Conservation (phyloP, 306 rosid species). For the Canavalia ensiformis region DNA sequence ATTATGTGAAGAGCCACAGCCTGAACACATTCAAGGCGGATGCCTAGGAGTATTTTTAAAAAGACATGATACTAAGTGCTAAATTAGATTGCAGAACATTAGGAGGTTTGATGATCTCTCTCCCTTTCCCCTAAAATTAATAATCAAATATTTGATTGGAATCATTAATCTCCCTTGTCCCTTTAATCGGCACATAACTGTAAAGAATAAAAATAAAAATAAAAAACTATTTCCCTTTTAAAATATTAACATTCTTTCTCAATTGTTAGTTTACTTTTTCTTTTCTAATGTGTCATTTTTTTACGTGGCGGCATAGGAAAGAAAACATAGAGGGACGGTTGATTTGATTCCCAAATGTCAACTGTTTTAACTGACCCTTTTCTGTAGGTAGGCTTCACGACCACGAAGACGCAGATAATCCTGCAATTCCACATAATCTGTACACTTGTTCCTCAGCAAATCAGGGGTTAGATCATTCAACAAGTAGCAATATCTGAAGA, state of each 20-base stretch:
- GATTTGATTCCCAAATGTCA: background rate
- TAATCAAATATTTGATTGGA: background rate
- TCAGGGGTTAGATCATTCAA: constrained; percentile 90
- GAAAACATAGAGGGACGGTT: background rate
- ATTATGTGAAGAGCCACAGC: background rate
- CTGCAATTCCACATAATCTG: constrained; percentile 74
- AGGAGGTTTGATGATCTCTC: background rate
- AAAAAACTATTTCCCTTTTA: background rate
- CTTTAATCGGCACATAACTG: background rate
- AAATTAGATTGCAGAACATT: background rate
- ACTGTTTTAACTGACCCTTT: constrained; percentile 74
- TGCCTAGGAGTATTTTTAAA: background rate
- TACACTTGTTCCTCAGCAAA: constrained; percentile 68
- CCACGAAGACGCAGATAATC: constrained; percentile 80
- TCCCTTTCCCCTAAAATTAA: background rate
- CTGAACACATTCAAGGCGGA: background rate
- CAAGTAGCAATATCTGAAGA: constrained; percentile 86
- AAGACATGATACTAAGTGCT: background rate
- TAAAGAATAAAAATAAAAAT: too few species aligned
- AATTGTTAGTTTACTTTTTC: background rate
- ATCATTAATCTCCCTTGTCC: background rate
- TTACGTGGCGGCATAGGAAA: background rate
- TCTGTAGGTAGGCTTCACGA: constrained; percentile 86
- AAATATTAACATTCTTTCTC: background rate
- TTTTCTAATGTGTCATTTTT: background rate